Evolutionary conservation across 2,329 filamentous ascomycete genomes (phyloP).

Genomic region (Sporothrix protearum): DNA sequence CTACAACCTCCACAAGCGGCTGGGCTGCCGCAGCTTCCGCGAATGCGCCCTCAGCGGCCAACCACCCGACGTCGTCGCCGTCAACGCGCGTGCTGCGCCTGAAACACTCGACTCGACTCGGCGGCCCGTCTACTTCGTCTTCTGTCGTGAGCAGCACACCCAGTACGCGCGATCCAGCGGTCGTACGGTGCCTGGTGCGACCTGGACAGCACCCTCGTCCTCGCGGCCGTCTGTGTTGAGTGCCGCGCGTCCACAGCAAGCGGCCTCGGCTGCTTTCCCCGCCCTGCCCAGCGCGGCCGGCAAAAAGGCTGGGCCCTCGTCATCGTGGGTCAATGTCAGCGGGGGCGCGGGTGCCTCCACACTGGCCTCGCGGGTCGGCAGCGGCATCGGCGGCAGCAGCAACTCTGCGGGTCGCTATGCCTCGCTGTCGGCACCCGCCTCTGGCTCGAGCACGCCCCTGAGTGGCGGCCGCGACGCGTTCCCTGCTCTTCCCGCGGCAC

Average conservation of each 20-base stretch:
- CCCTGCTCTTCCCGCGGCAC: constrained; percentile 74
- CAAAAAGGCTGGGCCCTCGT: constrained; percentile 6
- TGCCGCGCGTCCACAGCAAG: constrained; percentile 24
- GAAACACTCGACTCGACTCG: constrained; percentile 55
- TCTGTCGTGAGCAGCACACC: constrained; percentile 17
- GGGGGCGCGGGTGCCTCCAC: constrained; percentile 23
- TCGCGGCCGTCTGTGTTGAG: constrained; percentile 27
- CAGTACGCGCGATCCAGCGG: constrained; percentile 19
- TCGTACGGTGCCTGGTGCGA: constrained; percentile 26
- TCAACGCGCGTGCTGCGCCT: constrained; percentile 53
- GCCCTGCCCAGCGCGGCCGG: constrained; percentile 38
- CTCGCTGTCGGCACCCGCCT: neutral
- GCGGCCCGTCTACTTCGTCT: constrained; percentile 34
- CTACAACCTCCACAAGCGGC: constrained; percentile 52
- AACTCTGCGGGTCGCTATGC: neutral
- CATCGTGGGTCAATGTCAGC: constrained; percentile 31
- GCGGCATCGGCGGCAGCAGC: neutral
- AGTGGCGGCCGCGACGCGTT: constrained; percentile 59
- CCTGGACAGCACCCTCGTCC: constrained; percentile 30
- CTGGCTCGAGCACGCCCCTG: constrained; percentile 12
- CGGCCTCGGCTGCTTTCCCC: constrained; percentile 42
- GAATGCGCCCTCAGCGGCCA: constrained; percentile 40
- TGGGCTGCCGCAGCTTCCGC: constrained; percentile 59
- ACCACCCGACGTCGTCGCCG: constrained; percentile 33
- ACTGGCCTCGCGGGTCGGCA: constrained; percentile 26